Evolutionary conservation across 129 eudicot species (phyloP), one percentile per base, ranked within the genome.

Genomic region (Lonicera japonica): DNA sequence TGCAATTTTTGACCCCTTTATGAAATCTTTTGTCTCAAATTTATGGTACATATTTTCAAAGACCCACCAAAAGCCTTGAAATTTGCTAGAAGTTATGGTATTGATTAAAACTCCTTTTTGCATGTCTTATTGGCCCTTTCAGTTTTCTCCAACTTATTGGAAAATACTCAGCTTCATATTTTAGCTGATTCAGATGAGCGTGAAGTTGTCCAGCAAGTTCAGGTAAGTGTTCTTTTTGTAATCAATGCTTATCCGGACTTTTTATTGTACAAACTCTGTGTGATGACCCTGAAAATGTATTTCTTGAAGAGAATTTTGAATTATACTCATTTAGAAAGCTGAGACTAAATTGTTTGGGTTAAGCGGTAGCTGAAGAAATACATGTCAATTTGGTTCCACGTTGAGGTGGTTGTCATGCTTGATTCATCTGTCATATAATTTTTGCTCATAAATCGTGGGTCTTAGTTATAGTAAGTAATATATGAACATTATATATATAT

Each of bases 131-230:
- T 71, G 77, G 43, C 51, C 21, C 18, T 22, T 5, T 60, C 86
- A 88, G 99, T 94, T 74, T 94, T 88, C 78, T 94, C 99, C 75
- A 94, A 94, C 75, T 80, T 88, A 76, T 63, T 94, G 78, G 80
- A 94, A 66, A 94, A 85, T 57, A 85, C 96, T 51, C 99, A 94
- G 70, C 89, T 94, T 24, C 99, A 94, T 73, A 85, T 78, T 69
- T 78, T 94, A 66, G 99, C 99, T n/a, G 99, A 88, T 79, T 78
- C 99, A 38, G 99, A 94, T 66, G 99, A 94, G 59, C 96, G 83
- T 64, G 99, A 94, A 77, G 88, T 69, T 67, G 99, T 94, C 63
- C 99, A 94, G 65, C 99, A 94, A 83, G 92, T 94, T 56, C 99
- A 92, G 92, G 99, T 88, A 72, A 50, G 66, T 46, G 13, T 25